Conservation (phyloP, 148 eudicot species). For the Limonium bicolor region DNA sequence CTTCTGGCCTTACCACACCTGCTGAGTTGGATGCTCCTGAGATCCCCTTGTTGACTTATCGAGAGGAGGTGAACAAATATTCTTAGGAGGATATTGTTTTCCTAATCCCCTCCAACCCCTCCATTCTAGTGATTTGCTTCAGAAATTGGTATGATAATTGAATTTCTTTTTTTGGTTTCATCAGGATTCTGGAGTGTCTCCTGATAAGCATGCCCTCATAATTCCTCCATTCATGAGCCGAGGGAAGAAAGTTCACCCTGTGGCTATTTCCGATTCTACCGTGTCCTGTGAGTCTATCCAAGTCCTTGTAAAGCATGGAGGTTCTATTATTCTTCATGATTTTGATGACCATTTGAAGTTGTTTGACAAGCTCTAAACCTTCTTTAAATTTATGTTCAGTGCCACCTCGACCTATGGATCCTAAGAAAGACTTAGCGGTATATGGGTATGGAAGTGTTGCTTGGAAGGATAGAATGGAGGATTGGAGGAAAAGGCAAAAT, state of each 20-base stretch:
- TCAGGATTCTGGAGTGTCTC: constrained; percentile 50
- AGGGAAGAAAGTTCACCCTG: constrained; percentile 44
- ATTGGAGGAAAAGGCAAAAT: constrained; percentile 59
- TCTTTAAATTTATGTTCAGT: constrained; percentile 14
- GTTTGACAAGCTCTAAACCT: neutral
- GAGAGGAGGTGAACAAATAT: constrained; percentile 40
- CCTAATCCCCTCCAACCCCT: neutral
- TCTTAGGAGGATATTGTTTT: neutral
- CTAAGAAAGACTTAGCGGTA: constrained; percentile 62
- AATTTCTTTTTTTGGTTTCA: neutral
- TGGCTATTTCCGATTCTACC: constrained; percentile 38
- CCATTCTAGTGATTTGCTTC: neutral
- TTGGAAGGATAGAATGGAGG: constrained; percentile 76
- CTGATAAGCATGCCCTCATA: constrained; percentile 63
- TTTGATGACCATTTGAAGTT: neutral
- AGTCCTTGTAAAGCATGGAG: no score
- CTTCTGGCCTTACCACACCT: constrained; percentile 35
- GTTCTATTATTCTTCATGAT: neutral
- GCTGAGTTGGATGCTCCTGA: constrained; percentile 39
- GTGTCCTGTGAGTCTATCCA: constrained; percentile 36
- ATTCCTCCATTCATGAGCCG: constrained; percentile 54
- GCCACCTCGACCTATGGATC: constrained; percentile 68
- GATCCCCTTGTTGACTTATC: constrained; percentile 56
- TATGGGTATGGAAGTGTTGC: constrained; percentile 68
- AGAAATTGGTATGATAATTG: neutral